Percentiles rank a stretch among this genome's conserved stretches.
Evolutionary conservation across 768 basidiomycete genomes (phyloP).

Genomic region (Pleurotus citrinopileatus): DNA sequence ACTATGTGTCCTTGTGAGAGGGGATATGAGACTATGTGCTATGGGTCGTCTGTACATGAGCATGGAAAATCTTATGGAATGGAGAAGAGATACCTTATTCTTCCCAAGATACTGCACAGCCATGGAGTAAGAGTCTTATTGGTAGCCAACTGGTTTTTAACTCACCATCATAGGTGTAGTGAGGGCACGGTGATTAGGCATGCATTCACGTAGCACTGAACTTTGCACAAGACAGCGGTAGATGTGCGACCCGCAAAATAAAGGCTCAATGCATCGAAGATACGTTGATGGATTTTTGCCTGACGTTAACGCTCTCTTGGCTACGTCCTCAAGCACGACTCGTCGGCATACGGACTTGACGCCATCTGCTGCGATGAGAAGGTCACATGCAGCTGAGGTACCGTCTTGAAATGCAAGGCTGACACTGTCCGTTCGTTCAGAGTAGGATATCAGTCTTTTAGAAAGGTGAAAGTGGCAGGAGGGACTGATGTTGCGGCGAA

Average conservation of each 20-base stretch:
- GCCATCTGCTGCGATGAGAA: slow-evolving; percentile 43
- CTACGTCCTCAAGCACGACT: slow-evolving; percentile 21
- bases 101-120: slow-evolving; percentile 10
- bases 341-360: slow-evolving; percentile 32
- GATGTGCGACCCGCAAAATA: slow-evolving; percentile 35
- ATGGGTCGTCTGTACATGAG: neutral
- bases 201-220: slow-evolving; percentile 19
- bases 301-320: neutral
- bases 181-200: slow-evolving; percentile 22
- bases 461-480: slow-evolving; percentile 30
- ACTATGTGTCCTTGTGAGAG: slow-evolving; percentile 26
- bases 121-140: slow-evolving; percentile 7
- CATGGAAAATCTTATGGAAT: neutral
- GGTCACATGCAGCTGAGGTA: slow-evolving; percentile 29
- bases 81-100: neutral
- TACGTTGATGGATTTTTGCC: slow-evolving; percentile 11
- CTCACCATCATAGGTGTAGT: neutral
- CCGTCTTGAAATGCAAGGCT: slow-evolving; percentile 35
- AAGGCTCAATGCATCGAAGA: slow-evolving; percentile 24
- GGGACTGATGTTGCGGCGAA: slow-evolving; percentile 25
- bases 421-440: slow-evolving; percentile 22
- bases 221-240: slow-evolving; percentile 35
- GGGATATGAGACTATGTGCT: slow-evolving; percentile 34
- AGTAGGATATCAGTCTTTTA: slow-evolving; percentile 30
- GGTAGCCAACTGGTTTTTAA: no score